phyloP scores from a whole-genome alignment of 441 rosid species.

The Syzygium syzygioides region DNA sequence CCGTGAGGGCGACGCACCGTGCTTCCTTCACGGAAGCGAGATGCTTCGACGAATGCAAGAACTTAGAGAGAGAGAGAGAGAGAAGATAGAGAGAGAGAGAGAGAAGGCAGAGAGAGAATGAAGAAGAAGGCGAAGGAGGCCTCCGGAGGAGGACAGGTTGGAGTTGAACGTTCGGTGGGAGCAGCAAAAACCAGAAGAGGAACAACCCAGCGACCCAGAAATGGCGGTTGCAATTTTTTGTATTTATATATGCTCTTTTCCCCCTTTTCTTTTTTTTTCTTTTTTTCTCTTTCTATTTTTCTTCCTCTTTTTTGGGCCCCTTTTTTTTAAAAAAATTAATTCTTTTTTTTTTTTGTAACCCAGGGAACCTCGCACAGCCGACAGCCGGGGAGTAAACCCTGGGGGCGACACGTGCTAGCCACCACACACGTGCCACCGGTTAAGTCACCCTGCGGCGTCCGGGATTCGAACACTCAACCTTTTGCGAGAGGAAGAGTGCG shows the following conservation, averaged over 20 bases:
- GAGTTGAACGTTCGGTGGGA: conserved; percentile 16
- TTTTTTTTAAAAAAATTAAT: too few relatives aligned
- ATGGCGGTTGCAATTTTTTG: conserved; percentile 6
- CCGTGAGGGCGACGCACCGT: background rate
- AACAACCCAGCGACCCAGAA: background rate
- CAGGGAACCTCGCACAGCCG: too few relatives aligned
- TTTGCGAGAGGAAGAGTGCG: too few relatives aligned
- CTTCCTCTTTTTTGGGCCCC: background rate
- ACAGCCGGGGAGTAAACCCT: too few relatives aligned
- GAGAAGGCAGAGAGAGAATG: too few relatives aligned
- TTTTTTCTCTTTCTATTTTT: too few relatives aligned
- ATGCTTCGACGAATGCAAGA: background rate
- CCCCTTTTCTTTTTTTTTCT: too few relatives aligned
- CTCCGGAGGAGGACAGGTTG: background rate
- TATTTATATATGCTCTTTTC: background rate
- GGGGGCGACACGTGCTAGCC: too few relatives aligned
- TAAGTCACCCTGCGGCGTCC: too few relatives aligned
- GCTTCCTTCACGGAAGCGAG: background rate
- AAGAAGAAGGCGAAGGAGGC: too few relatives aligned
- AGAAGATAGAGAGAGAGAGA: background rate
- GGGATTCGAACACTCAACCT: too few relatives aligned
- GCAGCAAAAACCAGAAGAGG: background rate
- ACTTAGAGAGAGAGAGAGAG: background rate
- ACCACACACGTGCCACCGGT: too few relatives aligned
- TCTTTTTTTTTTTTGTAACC: background rate